Base-by-base conservation (phyloP, 2,329 filamentous ascomycete genomes). In the Chalara sp. region DNA sequence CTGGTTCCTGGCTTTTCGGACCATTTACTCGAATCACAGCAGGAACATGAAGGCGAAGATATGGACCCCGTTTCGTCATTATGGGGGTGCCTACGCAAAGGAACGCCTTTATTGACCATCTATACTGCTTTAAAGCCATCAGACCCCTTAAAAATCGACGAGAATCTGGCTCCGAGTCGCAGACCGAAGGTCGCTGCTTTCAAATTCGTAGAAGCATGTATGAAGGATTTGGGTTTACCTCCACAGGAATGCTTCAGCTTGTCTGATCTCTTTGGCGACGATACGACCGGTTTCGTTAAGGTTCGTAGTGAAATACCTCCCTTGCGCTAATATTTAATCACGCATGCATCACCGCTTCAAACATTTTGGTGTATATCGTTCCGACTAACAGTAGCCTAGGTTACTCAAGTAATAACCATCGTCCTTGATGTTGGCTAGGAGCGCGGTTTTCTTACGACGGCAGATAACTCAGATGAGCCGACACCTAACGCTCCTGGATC, bases 271-370 rank as follows among this genome's bases (percentile, higher is more conserved):
- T 91, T 93, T 69, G 89, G 89, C 49, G 89, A 91, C 61, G 95
- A 96, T 68, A 99, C 93, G 1, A 96, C 89, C 43, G 93, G 93
- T 3, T 97, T 99, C 67, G 90, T 96, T 59, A 97, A 97, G 80
- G 88, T 89, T 66, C 37, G 62, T 61, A 32, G 7, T 11, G 31
- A 29, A 28, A 44, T 29, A 28, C 28, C 12, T 29, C n/a, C 31
- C 6, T 29, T n/a, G 11, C 43, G 31, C 29, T 32, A 21, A 28
- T 43, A 13, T 8, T 29, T 11, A 21, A 43, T 28, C 28, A 11
- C 31, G 45, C 12, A 47, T 37, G 7, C 50, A 43, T 31, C 46
- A 42, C 21, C 21, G 3, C 21, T 21, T 21, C 21, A 21, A 21
- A 21, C 21, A 21, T 21, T 21, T 21, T 21, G 21, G 21, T 21